A percentile compares a stretch with the other conserved stretches of the same genome.
phyloP scores from a whole-genome alignment of 2,329 filamentous ascomycete species.

The Colletotrichum somersetense region DNA sequence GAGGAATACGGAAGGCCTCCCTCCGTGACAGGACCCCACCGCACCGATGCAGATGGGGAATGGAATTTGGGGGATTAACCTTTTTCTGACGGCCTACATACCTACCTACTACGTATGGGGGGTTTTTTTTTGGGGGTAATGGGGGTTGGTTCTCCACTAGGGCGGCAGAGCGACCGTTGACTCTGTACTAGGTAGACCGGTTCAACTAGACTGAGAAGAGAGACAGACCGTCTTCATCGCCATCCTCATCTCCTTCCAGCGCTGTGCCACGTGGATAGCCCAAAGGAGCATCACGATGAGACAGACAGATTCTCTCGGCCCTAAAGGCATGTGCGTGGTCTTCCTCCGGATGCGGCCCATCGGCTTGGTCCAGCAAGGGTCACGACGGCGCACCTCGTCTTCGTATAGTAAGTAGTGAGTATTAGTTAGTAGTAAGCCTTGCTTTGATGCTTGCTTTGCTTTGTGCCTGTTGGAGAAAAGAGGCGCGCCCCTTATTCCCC shows the following conservation, averaged over 20 bases:
- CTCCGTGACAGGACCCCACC: slow-evolving; percentile 33
- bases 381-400: slow-evolving; percentile 5
- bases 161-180: neutral
- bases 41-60: neutral
- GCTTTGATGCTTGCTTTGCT: neutral
- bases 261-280: too few relatives aligned
- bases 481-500: slow-evolving; percentile 31
- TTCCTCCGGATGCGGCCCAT: slow-evolving; percentile 11
- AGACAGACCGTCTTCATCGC: neutral
- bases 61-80: neutral
- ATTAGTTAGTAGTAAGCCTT: too few relatives aligned
- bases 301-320: neutral
- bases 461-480: slow-evolving; percentile 29
- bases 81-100: neutral
- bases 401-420: too few relatives aligned
- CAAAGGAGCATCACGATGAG: neutral
- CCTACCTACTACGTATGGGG: too few relatives aligned
- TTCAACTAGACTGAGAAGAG: neutral
- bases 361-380: slow-evolving; percentile 19
- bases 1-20: slow-evolving; percentile 24
- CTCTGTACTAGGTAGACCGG: neutral
- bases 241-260: neutral
- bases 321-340: slow-evolving; percentile 15
- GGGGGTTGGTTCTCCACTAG: slow-evolving; percentile 9
- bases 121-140: slow-evolving; percentile 28